phyloP scores from a whole-genome alignment of 768 basidiomycete species.

The Leucogyrophana mollusca region DNA sequence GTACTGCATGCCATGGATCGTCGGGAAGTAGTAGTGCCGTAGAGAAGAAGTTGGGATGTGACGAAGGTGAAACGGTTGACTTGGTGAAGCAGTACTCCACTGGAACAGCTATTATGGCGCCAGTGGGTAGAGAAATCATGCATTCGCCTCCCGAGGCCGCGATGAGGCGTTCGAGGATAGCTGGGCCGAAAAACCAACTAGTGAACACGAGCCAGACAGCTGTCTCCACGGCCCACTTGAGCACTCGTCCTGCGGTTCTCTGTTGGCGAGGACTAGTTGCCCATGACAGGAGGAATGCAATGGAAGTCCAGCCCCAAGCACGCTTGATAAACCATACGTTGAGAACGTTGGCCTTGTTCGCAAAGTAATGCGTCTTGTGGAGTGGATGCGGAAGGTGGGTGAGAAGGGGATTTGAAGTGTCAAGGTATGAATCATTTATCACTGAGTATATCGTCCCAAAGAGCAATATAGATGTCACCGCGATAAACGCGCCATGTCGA shows the following conservation, averaged over 20 bases:
- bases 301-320: constrained; percentile 89
- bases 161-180: constrained; percentile 66
- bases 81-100: constrained; percentile 53
- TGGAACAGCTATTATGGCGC: constrained; percentile 53
- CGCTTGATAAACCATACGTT: constrained; percentile 89
- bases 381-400: constrained; percentile 70
- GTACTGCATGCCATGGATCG: constrained; percentile 44
- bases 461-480: constrained; percentile 46
- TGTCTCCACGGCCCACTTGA: constrained; percentile 60
- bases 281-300: constrained; percentile 59
- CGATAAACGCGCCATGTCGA: constrained; percentile 35
- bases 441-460: constrained; percentile 69
- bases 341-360: constrained; percentile 75
- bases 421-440: constrained; percentile 65
- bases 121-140: constrained; percentile 59
- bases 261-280: constrained; percentile 49
- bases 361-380: constrained; percentile 65
- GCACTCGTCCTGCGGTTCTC: constrained; percentile 41
- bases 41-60: constrained; percentile 66
- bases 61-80: constrained; percentile 49
- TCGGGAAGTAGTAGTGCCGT: constrained; percentile 35
- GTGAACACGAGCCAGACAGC: constrained; percentile 74
- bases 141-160: constrained; percentile 75
- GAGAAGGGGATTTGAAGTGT: constrained; percentile 79
- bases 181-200: constrained; percentile 86